Base-by-base conservation (phyloP, 768 basidiomycete genomes). In the Fibroporia radiculosa region DNA sequence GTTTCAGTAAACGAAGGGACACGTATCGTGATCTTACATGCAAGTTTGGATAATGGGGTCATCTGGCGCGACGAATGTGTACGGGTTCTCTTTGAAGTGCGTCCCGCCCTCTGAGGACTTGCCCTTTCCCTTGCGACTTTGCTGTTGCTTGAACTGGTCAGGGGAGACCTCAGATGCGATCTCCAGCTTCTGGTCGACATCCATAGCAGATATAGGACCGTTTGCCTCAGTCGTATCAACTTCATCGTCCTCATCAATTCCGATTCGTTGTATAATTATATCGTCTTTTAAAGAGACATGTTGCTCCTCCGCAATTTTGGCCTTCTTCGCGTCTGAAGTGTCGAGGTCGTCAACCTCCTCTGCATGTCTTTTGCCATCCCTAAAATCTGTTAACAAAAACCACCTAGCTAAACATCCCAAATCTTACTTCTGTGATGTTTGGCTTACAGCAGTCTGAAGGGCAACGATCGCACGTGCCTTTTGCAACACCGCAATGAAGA, bases 401-500 rank as follows among this genome's bases (percentile, higher is more conserved):
- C 23, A 41, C 40, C 69, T 68, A n/a, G 35, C 14, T 26, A 18
- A 27, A 46, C 25, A 47, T 45, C 38, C 31, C 8, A n/a, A 31
- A 31, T 8, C 29, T 31, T 8, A 31, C 29, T 8, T 45, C 25
- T 47, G 39, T 24, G 2, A 42, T 13, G n/a, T n/a, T 32, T 11
- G 23, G 27, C 26, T 7, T 35, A 44, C 35, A 22, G 39, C 38
- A 41, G 42, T 41, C 4, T 32, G 23, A 2, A 51, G 45, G n/a
- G n/a, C n/a, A n/a, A n/a, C n/a, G n/a, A n/a, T n/a, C n/a, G n/a
- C n/a, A 25, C 52, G 48, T 42, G 66, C 75, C 56, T 72, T 77
- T 58, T 84, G 74, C 27, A 97, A 62, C 0, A 96, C 85, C 10
- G 92, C 92, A n/a, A 99, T 81, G 59, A 96, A 99, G 66, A 99